Evolutionary conservation across 441 rosid species (phyloP).

Genomic region (Viola pubescens): DNA sequence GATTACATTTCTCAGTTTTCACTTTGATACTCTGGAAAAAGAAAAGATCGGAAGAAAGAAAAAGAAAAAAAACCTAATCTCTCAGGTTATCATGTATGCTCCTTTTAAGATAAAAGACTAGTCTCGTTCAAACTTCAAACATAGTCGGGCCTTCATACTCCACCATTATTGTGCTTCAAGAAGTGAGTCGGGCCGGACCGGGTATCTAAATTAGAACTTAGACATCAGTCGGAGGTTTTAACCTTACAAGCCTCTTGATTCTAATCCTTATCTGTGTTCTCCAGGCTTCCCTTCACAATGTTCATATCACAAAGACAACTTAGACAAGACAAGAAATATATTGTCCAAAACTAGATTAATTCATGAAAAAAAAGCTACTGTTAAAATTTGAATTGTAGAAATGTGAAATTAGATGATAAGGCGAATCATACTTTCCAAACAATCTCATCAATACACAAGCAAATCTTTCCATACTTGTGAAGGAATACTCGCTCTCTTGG

Average conservation of each 20-base stretch:
- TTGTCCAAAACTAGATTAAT: too few species aligned
- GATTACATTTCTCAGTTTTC: too few species aligned
- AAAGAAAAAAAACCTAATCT: too few species aligned
- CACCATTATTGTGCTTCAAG: too few species aligned
- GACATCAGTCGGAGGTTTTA: conserved; percentile 22
- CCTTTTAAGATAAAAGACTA: too few species aligned
- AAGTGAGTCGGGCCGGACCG: too few species aligned
- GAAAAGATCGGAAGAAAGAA: too few species aligned
- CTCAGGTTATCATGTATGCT: too few species aligned
- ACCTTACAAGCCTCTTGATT: conserved; percentile 18
- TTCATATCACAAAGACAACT: not conserved
- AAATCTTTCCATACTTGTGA: conserved; percentile 75
- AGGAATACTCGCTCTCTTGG: conserved; percentile 72
- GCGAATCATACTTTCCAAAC: conserved; percentile 45
- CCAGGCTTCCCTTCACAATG: conserved; percentile 16
- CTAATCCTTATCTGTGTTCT: conserved; percentile 22
- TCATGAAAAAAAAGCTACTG: not conserved
- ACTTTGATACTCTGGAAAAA: too few species aligned
- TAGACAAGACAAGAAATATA: not conserved
- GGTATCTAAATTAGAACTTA: not conserved
- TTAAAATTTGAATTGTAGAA: too few species aligned
- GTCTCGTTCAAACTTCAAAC: too few species aligned
- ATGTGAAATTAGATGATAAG: not conserved
- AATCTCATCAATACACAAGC: conserved; percentile 76
- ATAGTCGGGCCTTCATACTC: too few species aligned